Evolutionary conservation across 176 grass and related monocot species (phyloP).

Genomic region (Poa pratensis): DNA sequence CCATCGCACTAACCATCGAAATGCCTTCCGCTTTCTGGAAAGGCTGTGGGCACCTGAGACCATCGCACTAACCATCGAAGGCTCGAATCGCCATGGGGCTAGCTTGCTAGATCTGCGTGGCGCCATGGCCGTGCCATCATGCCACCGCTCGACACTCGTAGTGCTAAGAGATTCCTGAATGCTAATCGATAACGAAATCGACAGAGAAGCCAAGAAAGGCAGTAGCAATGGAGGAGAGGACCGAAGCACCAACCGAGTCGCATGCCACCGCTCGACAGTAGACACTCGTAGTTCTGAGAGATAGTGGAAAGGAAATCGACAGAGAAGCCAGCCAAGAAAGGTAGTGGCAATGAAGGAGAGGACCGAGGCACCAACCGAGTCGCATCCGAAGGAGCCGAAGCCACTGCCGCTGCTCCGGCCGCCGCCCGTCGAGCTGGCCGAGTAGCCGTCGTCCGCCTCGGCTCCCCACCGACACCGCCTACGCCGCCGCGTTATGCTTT

Average conservation of each 20-base stretch:
- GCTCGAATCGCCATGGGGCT: not conserved
- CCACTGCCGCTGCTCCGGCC: not conserved
- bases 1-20: constrained; percentile 20
- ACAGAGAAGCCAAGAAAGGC: not conserved
- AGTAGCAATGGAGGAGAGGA: not conserved
- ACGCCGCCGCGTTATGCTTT: constrained; percentile 31
- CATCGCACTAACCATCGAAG: not conserved
- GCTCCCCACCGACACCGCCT: constrained; percentile 35
- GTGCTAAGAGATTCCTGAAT: not conserved
- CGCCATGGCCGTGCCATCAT: constrained; percentile 11
- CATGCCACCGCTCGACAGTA: not conserved
- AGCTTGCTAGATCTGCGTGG: constrained; percentile 39
- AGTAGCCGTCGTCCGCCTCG: constrained; percentile 46
- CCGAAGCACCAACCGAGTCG: constrained; percentile 51
- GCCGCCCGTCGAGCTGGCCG: constrained; percentile 47
- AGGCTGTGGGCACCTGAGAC: constrained; percentile 34
- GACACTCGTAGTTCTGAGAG: not conserved
- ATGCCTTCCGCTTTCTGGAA: constrained; percentile 18
- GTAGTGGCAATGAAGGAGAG: not conserved
- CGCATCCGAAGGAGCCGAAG: constrained; percentile 47
- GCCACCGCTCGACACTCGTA: not conserved
- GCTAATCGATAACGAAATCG: constrained; percentile 5
- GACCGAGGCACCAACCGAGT: constrained; percentile 48
- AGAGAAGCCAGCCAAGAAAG: not conserved
- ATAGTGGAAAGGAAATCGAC: not conserved